Percentiles rank a stretch among this genome's conserved stretches.
These are phyloP conservation scores for Cladorrhinum sp. DNA, from an alignment of 2,329 filamentous ascomycete species.

Conservation along the genomic window DNA sequence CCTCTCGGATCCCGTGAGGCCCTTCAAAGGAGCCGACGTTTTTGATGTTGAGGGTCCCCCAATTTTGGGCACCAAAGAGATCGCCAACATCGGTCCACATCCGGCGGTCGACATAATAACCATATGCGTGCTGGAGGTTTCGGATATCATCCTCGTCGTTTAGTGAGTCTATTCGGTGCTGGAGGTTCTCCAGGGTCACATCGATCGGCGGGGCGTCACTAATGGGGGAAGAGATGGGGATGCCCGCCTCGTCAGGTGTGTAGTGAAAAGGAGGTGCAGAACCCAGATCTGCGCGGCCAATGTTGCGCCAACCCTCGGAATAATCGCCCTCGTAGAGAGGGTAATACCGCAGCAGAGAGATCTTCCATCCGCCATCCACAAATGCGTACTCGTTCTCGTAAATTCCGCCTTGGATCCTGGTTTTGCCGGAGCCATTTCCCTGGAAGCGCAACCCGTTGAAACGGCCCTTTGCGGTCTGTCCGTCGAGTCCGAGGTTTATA, in stretches of 20 bases:
- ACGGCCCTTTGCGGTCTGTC: constrained; percentile 6
- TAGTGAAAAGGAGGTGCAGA: constrained; percentile 14
- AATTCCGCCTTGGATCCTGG: constrained; percentile 17
- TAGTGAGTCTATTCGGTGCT: background rate
- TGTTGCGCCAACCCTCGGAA: constrained; percentile 13
- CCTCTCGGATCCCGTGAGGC: constrained; percentile 4
- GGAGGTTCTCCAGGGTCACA: background rate
- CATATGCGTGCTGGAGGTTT: constrained; percentile 17
- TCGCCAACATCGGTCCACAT: constrained; percentile 17
- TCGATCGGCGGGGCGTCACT: background rate
- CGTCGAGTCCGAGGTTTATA: constrained; percentile 12
- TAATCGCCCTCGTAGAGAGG: constrained; percentile 14
- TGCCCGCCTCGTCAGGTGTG: constrained; percentile 15
- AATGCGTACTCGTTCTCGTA: constrained; percentile 19
- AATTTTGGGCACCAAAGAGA: constrained; percentile 5
- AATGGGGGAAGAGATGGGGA: constrained; percentile 4
- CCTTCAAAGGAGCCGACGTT: constrained; percentile 8
- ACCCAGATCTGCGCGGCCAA: constrained; percentile 4
- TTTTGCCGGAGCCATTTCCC: constrained; percentile 11
- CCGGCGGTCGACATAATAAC: constrained; percentile 18
- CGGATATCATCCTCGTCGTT: constrained; percentile 6
- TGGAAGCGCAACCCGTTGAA: constrained; percentile 19
- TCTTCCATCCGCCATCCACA: constrained; percentile 3
- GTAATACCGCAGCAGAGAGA: constrained; percentile 13
- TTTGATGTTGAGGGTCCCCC: background rate